phyloP scores from a whole-genome alignment of 2,329 filamentous ascomycete species.

The Fusarium mexicanum region DNA sequence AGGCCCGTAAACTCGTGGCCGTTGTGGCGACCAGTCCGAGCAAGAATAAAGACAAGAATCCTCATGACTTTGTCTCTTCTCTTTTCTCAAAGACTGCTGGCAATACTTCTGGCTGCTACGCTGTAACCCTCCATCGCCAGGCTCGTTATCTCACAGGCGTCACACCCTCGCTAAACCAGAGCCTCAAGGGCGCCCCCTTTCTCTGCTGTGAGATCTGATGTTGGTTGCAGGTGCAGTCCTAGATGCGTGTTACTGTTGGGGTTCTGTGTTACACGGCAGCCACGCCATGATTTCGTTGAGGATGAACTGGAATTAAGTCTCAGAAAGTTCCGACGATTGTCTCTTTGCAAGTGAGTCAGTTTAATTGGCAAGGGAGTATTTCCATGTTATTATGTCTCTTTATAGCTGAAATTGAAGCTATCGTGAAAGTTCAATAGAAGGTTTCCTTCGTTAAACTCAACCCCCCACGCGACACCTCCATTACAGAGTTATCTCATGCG shows the following conservation, averaged over 20 bases:
- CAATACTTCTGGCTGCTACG: background rate
- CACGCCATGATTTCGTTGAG: slow-evolving; percentile 19
- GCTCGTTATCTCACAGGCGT: slow-evolving; percentile 29
- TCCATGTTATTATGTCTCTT: background rate
- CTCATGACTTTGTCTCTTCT: background rate
- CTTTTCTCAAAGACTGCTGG: background rate
- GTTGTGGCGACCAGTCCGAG: slow-evolving; percentile 13
- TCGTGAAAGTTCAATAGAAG: slow-evolving; percentile 10
- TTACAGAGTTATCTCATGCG: slow-evolving; percentile 13
- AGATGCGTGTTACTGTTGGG: slow-evolving; percentile 18
- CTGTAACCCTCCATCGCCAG: slow-evolving; percentile 26
- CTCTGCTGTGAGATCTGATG: slow-evolving; percentile 29
- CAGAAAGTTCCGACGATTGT: background rate
- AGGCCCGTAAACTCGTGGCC: slow-evolving; percentile 13
- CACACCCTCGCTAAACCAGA: slow-evolving; percentile 33
- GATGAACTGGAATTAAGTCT: slow-evolving; percentile 15
- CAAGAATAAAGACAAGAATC: slow-evolving; percentile 8
- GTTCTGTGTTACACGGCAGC: slow-evolving; percentile 19
- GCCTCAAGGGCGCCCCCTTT: slow-evolving; percentile 28
- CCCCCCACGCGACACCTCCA: slow-evolving; percentile 20
- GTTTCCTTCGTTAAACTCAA: background rate
- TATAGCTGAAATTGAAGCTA: slow-evolving; percentile 7
- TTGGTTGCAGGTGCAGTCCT: slow-evolving; percentile 17
- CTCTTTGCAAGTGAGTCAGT: background rate
- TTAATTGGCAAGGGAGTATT: background rate